These are phyloP conservation scores for Puccinia brachypodii DNA, from an alignment of 1,284 basidiomycete species.

Conservation along the genomic window DNA sequence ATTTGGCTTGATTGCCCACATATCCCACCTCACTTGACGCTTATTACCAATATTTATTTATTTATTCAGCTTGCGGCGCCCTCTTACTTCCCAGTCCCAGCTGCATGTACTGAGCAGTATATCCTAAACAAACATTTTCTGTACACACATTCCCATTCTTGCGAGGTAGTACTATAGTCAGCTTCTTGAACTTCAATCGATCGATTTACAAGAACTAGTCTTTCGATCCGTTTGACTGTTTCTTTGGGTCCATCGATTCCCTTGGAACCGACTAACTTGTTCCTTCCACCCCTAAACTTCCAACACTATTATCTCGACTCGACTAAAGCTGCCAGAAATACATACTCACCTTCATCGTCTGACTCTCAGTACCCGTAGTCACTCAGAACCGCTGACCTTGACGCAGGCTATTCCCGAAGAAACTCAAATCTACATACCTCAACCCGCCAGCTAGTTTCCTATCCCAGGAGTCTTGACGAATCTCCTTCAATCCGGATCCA, in stretches of 20 bases:
- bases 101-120: too few species aligned
- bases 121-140: too few species aligned
- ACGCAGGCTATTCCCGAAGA: not conserved
- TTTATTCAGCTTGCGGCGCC: too few species aligned
- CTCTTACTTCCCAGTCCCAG: too few species aligned
- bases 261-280: not conserved
- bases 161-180: too few species aligned
- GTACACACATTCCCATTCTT: too few species aligned
- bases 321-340: too few species aligned
- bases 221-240: not conserved
- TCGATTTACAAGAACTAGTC: not conserved
- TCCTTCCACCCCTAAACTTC: not conserved
- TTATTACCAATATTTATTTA: too few species aligned
- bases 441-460: too few species aligned
- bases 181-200: not conserved
- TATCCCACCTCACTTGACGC: too few species aligned
- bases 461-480: not conserved
- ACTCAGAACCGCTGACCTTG: too few species aligned
- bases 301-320: not conserved
- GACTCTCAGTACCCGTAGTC: not conserved
- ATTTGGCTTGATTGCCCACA: too few species aligned
- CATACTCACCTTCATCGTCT: not conserved
- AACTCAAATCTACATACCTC: not conserved
- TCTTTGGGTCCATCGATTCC: not conserved
- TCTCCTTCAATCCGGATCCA: not conserved